Percentiles rank a stretch among this genome's conserved stretches.
These are phyloP conservation scores for Sugiyamaella mastotermitis DNA, from an alignment of 805 yeast species.

Conservation along the genomic window DNA sequence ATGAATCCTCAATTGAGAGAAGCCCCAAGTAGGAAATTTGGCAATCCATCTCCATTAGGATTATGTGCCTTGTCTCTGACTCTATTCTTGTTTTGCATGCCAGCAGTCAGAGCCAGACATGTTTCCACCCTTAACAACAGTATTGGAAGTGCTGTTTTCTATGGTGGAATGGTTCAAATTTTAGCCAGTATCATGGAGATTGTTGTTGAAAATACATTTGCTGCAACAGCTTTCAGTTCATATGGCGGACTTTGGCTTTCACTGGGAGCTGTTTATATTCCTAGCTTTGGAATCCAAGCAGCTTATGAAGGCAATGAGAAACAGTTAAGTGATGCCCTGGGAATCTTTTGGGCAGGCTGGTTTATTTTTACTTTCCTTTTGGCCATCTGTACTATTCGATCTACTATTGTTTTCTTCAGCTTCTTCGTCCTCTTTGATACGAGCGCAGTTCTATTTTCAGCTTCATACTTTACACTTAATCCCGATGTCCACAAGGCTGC, in stretches of 20 bases:
- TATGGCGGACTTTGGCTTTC: conserved; percentile 70
- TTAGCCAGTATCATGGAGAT: conserved; percentile 64
- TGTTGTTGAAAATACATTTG: conserved; percentile 59
- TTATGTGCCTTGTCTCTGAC: conserved; percentile 56
- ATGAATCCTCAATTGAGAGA: conserved; percentile 61
- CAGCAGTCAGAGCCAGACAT: conserved; percentile 50
- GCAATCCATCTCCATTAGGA: conserved; percentile 64
- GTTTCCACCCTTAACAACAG: conserved; percentile 46
- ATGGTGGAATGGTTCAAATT: conserved; percentile 57
- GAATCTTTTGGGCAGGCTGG: conserved; percentile 62
- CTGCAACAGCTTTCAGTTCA: conserved; percentile 55
- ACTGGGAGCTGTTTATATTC: conserved; percentile 52
- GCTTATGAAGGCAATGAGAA: conserved; percentile 42
- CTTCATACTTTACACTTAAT: conserved; percentile 30
- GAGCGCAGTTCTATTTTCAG: conserved; percentile 52
- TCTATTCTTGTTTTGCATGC: conserved; percentile 53
- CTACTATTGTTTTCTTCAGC: conserved; percentile 57
- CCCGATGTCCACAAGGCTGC: conserved; percentile 42
- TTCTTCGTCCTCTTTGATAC: conserved; percentile 48
- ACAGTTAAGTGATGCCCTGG: conserved; percentile 43
- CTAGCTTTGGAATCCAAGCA: conserved; percentile 51
- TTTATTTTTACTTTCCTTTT: conserved; percentile 52
- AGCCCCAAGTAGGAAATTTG: conserved; percentile 54
- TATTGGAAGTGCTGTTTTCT: conserved; percentile 52
- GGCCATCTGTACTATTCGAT: conserved; percentile 49